Percentiles rank a stretch among this genome's conserved stretches.
These are phyloP conservation scores for Penicillium cinerascens DNA, from an alignment of 495 filamentous ascomycete genomes.

Conservation along the genomic window DNA sequence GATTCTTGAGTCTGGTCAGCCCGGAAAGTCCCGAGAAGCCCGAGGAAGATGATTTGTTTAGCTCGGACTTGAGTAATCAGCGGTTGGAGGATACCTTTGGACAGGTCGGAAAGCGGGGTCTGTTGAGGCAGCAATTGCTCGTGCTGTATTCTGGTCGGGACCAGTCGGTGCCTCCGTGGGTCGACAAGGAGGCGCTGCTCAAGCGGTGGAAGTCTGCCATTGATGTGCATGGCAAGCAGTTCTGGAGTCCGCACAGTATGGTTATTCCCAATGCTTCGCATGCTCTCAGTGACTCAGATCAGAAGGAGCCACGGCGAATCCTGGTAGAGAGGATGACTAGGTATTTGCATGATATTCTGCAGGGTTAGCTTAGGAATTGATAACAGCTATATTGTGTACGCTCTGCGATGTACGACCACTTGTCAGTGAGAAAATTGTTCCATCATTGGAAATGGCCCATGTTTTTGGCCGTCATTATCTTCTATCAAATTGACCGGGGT, in stretches of 20 bases:
- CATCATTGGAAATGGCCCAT: too few species aligned
- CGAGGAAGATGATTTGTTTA: constrained; percentile 85
- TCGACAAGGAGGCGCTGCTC: constrained; percentile 64
- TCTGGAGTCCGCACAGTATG: constrained; percentile 41
- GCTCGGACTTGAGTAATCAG: constrained; percentile 64
- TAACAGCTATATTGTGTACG: background rate
- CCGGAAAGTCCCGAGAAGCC: constrained; percentile 45
- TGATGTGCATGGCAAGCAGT: constrained; percentile 17
- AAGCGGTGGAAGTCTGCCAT: constrained; percentile 61
- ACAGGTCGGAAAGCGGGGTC: constrained; percentile 43
- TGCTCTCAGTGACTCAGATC: constrained; percentile 44
- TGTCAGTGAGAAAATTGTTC: too few species aligned
- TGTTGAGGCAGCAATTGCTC: constrained; percentile 45
- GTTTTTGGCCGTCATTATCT: background rate
- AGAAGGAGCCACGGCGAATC: constrained; percentile 39
- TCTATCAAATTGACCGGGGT: constrained; percentile 39
- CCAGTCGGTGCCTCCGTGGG: constrained; percentile 58
- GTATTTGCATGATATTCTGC: constrained; percentile 26
- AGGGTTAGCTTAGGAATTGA: constrained; percentile 1
- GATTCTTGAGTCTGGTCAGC: constrained; percentile 64
- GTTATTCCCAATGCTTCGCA: constrained; percentile 46
- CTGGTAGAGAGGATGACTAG: constrained; percentile 34
- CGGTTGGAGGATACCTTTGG: constrained; percentile 62
- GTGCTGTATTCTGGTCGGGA: constrained; percentile 67
- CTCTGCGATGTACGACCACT: too few species aligned